These are phyloP conservation scores for Candolleomyces eurysporus DNA, from an alignment of 768 basidiomycete species.

Conservation along the genomic window DNA sequence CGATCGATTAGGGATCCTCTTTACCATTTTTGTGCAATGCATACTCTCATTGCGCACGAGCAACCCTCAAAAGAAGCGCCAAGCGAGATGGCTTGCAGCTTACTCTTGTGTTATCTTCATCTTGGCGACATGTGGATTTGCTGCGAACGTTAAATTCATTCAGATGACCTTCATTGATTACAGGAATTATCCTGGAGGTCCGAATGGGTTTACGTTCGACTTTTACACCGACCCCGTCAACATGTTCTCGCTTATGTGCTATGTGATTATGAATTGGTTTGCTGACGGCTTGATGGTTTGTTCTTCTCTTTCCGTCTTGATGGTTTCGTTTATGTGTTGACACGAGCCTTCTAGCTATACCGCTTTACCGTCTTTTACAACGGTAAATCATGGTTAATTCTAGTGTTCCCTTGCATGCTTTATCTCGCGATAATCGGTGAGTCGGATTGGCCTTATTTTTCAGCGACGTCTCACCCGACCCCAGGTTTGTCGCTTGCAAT, in stretches of 20 bases:
- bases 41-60: constrained; percentile 6
- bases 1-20: constrained; percentile 8
- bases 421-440: constrained; percentile 13
- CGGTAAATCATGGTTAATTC: neutral
- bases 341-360: constrained; percentile 8
- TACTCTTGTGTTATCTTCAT: constrained; percentile 18
- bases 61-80: neutral
- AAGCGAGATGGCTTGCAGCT: constrained; percentile 9
- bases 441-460: neutral
- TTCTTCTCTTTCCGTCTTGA: no score
- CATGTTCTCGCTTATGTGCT: constrained; percentile 12
- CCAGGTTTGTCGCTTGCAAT: constrained; percentile 11
- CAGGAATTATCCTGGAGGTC: constrained; percentile 17
- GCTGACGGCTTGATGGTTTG: constrained; percentile 16
- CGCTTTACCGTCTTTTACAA: constrained; percentile 13
- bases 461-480: no score
- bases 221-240: constrained; percentile 10
- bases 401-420: constrained; percentile 6
- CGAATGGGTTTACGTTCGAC: constrained; percentile 9
- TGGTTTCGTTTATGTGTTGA: neutral
- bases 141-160: constrained; percentile 15
- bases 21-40: constrained; percentile 14
- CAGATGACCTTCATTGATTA: constrained; percentile 18
- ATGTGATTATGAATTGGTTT: constrained; percentile 17
- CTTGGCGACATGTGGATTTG: constrained; percentile 19